Base-by-base conservation (phyloP, 495 filamentous ascomycete genomes). In the Terfezia boudieri region DNA sequence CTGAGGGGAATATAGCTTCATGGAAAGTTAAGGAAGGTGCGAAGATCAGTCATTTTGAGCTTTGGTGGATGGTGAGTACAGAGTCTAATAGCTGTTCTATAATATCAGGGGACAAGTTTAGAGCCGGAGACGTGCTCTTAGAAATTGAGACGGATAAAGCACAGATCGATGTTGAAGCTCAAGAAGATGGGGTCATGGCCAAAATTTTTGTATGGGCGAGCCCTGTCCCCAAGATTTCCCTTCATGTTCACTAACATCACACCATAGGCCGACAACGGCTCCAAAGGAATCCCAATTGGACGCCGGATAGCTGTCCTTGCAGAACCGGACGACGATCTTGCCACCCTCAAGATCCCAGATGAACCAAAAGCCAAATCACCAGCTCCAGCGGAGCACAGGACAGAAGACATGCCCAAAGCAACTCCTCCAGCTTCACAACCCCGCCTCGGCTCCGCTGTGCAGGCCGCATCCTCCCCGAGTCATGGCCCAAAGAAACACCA, bases 101-200 rank as follows among this genome's bases (percentile, higher is more conserved):
- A 41, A 46, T 20, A 3, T 17, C 48, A 64, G 61, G 63, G 59
- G 82, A 84, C 54, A 74, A 76, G 43, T 89, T 83, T 67, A 67
- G 73, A 0, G 80, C 83, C 53, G 84, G 84, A 37, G 84, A 89
- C 66, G 84, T 87, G 22, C 70, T 89, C 11, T 73, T 89, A 36
- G 84, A 89, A 66, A 85, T 89, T 63, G 84, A 89, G 68, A 89
- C 84, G 32, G 84, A 89, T 67, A 89, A 89, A 69, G 84, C 84
- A 17, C 80, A 81, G 41, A 89, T 89, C 81, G 84, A 88, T 57
- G 84, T 89, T n/a, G 84, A 88, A 67, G 84, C 84, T 16, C 83
- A 84, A 67, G 84, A 89, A 38, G 82, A 86, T 57, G 84, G 84
- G 17, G 71, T 83, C 57, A 60, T 89, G 65, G 77, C 83, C 51